These are phyloP conservation scores for Camelina laxa DNA, from an alignment of 345 rosid species.

Conservation along the genomic window DNA sequence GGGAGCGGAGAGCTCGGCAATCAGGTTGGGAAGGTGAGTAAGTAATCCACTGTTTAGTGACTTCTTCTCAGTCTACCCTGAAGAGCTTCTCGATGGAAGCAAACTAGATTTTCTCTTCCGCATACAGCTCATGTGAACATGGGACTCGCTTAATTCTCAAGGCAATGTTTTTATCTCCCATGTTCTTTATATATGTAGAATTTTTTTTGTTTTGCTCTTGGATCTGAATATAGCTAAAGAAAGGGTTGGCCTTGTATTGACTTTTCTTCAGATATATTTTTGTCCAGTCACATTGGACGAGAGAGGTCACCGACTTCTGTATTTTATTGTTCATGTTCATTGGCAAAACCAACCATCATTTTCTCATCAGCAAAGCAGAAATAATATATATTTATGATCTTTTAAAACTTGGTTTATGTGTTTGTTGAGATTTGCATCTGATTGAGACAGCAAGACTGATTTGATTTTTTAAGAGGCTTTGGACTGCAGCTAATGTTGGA, in stretches of 20 bases:
- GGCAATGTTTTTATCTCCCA: conserved; percentile 37
- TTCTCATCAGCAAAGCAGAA: conserved; percentile 12
- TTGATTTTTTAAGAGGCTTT: conserved; percentile 3
- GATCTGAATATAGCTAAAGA: conserved; percentile 30
- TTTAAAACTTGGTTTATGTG: background rate
- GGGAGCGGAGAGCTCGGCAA: conserved; percentile 89
- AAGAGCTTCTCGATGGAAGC: conserved; percentile 32
- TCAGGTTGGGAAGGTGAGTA: conserved; percentile 93
- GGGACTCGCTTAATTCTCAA: conserved; percentile 39
- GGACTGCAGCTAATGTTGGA: conserved; percentile 9
- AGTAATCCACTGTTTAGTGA: conserved; percentile 30
- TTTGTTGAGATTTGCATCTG: conserved; percentile 19
- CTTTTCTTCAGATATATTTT: conserved; percentile 35
- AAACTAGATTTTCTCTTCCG: conserved; percentile 38
- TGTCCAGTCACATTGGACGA: conserved; percentile 27
- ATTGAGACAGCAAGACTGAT: conserved; percentile 22
- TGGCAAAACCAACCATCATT: conserved; percentile 3
- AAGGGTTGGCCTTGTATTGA: conserved; percentile 32
- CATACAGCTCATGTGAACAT: conserved; percentile 38
- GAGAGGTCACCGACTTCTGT: conserved; percentile 39
- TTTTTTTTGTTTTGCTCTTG: conserved; percentile 8
- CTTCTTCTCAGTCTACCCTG: conserved; percentile 29
- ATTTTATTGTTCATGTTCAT: conserved; percentile 32
- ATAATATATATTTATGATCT: background rate
- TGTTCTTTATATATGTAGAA: conserved; percentile 29